Percentiles rank a stretch among this genome's conserved stretches.
Evolutionary conservation across 345 rosid species (phyloP).

Genomic region (Gossypium sturtianum): DNA sequence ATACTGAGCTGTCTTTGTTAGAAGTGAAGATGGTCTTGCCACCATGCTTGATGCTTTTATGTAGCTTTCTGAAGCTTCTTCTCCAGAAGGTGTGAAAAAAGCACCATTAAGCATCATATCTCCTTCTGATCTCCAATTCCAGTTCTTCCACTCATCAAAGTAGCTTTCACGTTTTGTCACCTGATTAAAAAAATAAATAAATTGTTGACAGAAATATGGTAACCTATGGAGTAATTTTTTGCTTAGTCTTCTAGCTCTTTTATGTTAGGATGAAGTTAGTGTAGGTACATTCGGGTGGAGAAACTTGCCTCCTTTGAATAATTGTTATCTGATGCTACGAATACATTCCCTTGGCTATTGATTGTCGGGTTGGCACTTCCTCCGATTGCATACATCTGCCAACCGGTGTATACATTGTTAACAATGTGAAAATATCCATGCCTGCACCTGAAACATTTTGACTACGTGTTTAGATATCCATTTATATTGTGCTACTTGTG

Average conservation of each 20-base stretch:
- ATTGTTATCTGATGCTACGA: conserved; percentile 40
- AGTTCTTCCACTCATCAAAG: conserved; percentile 41
- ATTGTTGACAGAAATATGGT: background rate
- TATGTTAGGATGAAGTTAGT: background rate
- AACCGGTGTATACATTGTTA: conserved; percentile 47
- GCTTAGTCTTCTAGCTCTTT: background rate
- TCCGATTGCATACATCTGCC: conserved; percentile 69
- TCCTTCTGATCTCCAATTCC: conserved; percentile 74
- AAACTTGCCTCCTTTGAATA: conserved; percentile 47
- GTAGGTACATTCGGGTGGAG: background rate
- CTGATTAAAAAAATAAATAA: conserved; percentile 19
- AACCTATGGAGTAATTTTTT: background rate
- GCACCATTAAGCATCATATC: conserved; percentile 61
- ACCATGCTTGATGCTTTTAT: conserved; percentile 57
- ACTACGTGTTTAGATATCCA: background rate
- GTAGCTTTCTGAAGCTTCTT: conserved; percentile 45
- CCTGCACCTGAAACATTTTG: conserved; percentile 45
- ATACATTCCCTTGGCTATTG: conserved; percentile 62
- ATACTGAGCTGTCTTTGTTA: conserved; percentile 27
- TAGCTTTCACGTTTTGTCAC: conserved; percentile 49
- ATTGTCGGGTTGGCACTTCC: conserved; percentile 78
- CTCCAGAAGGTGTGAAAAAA: conserved; percentile 49
- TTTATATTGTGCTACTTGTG: background rate
- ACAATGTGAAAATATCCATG: conserved; percentile 71
- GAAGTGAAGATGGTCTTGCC: conserved; percentile 53